Evolutionary conservation across 176 grass and related monocot genomes (phyloP).

Genomic region (Lolium multiflorum): DNA sequence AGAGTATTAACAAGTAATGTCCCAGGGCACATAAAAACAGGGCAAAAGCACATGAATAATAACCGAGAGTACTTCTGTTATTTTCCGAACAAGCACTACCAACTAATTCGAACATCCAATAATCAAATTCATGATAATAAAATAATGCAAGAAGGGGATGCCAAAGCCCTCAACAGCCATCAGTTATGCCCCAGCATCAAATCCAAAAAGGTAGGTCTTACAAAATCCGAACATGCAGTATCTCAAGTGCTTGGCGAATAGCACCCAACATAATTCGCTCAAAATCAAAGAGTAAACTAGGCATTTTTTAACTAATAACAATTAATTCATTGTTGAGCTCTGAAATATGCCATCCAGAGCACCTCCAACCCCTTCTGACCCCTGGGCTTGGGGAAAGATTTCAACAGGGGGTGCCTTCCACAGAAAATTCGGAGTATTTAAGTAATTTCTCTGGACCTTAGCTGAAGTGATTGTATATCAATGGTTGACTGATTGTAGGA

Average conservation of each 20-base stretch:
- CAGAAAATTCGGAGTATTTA: not conserved
- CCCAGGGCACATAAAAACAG: slow-evolving; percentile 1
- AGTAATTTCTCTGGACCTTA: not conserved
- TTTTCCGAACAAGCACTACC: not conserved
- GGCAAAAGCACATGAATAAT: not conserved
- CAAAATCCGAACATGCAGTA: slow-evolving; percentile 4
- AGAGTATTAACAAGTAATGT: not conserved
- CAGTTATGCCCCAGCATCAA: not conserved
- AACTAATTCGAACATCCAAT: not conserved
- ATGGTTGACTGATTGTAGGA: not conserved
- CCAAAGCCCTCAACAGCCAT: not conserved
- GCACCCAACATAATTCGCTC: not conserved
- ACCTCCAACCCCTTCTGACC: not conserved
- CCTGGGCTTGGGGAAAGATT: not conserved
- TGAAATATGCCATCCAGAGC: not conserved
- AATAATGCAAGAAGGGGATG: not conserved
- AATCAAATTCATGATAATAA: not conserved
- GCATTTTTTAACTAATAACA: not conserved
- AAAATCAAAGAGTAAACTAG: not conserved
- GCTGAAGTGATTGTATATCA: not conserved
- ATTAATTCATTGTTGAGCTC: not conserved
- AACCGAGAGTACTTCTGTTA: not conserved
- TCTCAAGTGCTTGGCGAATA: not conserved
- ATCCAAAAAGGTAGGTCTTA: not conserved
- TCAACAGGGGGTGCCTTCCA: not conserved